These are phyloP conservation scores for Trichoderma semiorbis DNA, from an alignment of 2,329 filamentous ascomycete genomes.

Conservation along the genomic window DNA sequence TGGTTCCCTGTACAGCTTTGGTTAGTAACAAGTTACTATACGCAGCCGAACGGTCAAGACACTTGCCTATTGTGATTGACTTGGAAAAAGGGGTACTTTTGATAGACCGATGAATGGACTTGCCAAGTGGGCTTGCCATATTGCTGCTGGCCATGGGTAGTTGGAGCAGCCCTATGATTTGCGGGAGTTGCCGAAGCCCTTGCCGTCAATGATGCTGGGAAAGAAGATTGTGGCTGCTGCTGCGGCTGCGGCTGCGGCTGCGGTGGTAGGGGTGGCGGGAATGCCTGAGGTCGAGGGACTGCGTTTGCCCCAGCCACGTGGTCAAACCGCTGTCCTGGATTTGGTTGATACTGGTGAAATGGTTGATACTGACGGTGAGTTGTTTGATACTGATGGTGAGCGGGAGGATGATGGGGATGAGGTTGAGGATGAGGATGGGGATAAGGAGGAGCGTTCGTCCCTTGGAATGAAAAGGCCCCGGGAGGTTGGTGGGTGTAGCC, in stretches of 20 bases:
- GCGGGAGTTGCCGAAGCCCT: not conserved
- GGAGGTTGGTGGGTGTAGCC: conserved; percentile 25
- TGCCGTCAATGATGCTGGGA: not conserved
- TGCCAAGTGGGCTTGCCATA: conserved; percentile 31
- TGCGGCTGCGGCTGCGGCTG: not conserved
- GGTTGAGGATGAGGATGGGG: not conserved
- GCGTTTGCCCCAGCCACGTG: conserved; percentile 13
- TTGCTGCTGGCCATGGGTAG: not conserved
- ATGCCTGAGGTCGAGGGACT: conserved; percentile 16
- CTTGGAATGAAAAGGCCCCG: conserved; percentile 27
- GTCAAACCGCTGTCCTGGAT: conserved; percentile 24
- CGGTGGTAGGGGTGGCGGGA: not conserved
- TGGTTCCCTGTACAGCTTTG: conserved; percentile 41
- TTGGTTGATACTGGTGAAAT: not conserved
- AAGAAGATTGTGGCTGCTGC: not conserved
- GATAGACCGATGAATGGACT: conserved; percentile 41
- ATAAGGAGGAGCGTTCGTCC: conserved; percentile 21
- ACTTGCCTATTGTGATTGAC: conserved; percentile 56
- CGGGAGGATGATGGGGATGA: not conserved
- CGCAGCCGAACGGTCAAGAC: not conserved
- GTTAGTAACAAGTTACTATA: conserved; percentile 20
- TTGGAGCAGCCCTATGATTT: not conserved
- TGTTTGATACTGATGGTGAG: not conserved
- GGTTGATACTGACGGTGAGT: not conserved
- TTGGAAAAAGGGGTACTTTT: conserved; percentile 58